A percentile compares a stretch with the other conserved stretches of the same genome.
Conservation (phyloP, 2,329 filamentous ascomycete species). For the Fusarium nodosum region DNA sequence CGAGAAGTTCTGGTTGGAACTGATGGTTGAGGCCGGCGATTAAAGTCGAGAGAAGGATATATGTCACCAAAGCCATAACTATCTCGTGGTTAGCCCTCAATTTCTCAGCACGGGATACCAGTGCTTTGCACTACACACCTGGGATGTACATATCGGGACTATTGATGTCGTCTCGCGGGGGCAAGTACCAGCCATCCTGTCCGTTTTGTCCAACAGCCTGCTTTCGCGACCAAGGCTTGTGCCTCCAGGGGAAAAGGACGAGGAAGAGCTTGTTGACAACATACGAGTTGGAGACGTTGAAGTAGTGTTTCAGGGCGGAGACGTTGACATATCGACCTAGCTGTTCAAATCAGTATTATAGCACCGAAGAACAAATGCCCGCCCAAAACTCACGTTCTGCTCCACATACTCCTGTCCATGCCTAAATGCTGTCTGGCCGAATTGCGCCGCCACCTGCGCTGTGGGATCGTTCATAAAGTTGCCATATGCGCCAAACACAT, state of each 20-base stretch:
- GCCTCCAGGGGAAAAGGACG: conserved; percentile 96
- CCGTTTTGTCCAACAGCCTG: conserved; percentile 79
- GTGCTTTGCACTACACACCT: conserved; percentile 53
- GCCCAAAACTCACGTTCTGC: conserved; percentile 79
- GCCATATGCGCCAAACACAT: conserved; percentile 80
- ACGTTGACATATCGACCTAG: conserved; percentile 86
- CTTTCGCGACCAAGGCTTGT: conserved; percentile 96
- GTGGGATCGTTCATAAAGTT: conserved; percentile 97
- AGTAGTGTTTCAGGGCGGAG: conserved; percentile 96
- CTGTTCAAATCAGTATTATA: conserved; percentile 52
- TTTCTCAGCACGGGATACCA: too few relatives aligned
- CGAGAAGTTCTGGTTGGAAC: conserved; percentile 94
- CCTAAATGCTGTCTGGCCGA: conserved; percentile 91
- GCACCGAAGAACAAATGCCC: neutral
- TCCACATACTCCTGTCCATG: conserved; percentile 96
- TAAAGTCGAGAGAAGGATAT: conserved; percentile 92
- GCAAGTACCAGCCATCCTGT: conserved; percentile 83
- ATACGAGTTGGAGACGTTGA: conserved; percentile 98
- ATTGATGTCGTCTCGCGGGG: conserved; percentile 95
- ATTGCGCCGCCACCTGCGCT: conserved; percentile 93
- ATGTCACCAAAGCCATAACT: conserved; percentile 97
- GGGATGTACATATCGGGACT: conserved; percentile 99
- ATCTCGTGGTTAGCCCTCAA: conserved; percentile 39
- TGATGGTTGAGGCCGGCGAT: conserved; percentile 89
- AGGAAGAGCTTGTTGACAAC: conserved; percentile 93